Base-by-base conservation (phyloP, 2,329 filamentous ascomycete genomes). In the Colletotrichum paranaense region DNA sequence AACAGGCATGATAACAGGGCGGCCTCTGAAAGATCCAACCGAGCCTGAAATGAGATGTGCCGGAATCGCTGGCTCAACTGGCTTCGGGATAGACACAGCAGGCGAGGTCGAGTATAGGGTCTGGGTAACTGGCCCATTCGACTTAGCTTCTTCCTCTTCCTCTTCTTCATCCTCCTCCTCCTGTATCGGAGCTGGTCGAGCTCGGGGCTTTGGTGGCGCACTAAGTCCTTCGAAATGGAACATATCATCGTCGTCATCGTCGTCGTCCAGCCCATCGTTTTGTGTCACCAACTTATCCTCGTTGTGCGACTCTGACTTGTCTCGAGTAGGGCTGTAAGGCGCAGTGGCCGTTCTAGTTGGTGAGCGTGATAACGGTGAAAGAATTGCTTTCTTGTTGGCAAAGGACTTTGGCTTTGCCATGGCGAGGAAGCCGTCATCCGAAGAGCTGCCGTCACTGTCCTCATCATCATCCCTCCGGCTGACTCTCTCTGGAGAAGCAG, bases 1-100 rank as follows among this genome's bases (percentile, higher is more conserved):
- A 16, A 90, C 82, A 2, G 86, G 85, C 81, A 90, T 88, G 46
- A 84, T 82, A 60, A 91, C 86, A 16, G 88, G 84, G 24, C 84
- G 84, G 56, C 88, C 88, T 76, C 86, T 88, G 76, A 88, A 89
- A n/a, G 88, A 90, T 3, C 88, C 88, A 16, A 88, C 78, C 7
- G 86, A 87, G 22, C 83, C 83, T 26, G 82, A 67, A 38, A 74
- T 73, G 11, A 76, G 67, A 30, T 76, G 70, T 24, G 75, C 74
- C 1, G 77, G 79, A 30, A 74, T 79, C 49, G 74, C 76, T n/a
- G 77, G 65, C 63, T 77, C 70, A 53, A 77, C 72, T 30, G 78
- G 77, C 67, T 80, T 82, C 59, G 78, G 73, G 46, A 86, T 85
- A 16, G 84, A 76, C 62, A 88, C 81, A n/a, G 83, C 83, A 1